phyloP scores from a whole-genome alignment of 2,329 filamentous ascomycete species.

The Penicillium frequentans region DNA sequence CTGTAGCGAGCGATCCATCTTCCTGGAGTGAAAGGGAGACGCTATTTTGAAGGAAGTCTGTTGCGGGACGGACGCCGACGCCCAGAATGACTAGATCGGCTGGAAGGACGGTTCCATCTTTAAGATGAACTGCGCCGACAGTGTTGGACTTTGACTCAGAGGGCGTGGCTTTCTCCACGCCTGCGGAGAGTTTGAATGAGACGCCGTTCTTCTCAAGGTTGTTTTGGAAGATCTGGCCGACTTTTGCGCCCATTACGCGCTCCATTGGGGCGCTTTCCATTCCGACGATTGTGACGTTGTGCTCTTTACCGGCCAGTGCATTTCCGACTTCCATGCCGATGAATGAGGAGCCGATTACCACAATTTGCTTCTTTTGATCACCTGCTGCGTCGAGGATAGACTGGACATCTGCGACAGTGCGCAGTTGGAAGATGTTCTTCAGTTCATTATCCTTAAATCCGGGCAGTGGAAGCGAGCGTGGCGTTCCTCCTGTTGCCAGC shows the following conservation, averaged over 20 bases:
- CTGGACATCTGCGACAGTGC: conserved; percentile 74
- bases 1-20: conserved; percentile 81
- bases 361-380: conserved; percentile 78
- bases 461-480: conserved; percentile 72
- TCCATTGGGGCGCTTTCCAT: conserved; percentile 86
- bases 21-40: conserved; percentile 67
- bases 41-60: conserved; percentile 76
- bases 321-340: conserved; percentile 98
- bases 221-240: conserved; percentile 78
- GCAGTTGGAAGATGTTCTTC: conserved; percentile 81
- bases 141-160: conserved; percentile 65
- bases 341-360: conserved; percentile 89
- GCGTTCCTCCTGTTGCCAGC: conserved; percentile 80
- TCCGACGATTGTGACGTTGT: conserved; percentile 82
- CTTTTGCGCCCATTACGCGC: conserved; percentile 76
- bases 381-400: conserved; percentile 78
- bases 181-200: conserved; percentile 80
- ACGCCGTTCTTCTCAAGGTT: conserved; percentile 81
- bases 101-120: conserved; percentile 79
- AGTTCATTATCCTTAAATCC: conserved; percentile 74
- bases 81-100: conserved; percentile 91
- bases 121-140: conserved; percentile 78
- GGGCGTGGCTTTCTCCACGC: conserved; percentile 79
- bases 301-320: conserved; percentile 68
- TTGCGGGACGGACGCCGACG: conserved; percentile 83